A percentile compares a stretch with the other conserved stretches of the same genome.
These are phyloP conservation scores for Trichoderma pleuroti DNA, from an alignment of 2,329 filamentous ascomycete genomes.

Conservation along the genomic window DNA sequence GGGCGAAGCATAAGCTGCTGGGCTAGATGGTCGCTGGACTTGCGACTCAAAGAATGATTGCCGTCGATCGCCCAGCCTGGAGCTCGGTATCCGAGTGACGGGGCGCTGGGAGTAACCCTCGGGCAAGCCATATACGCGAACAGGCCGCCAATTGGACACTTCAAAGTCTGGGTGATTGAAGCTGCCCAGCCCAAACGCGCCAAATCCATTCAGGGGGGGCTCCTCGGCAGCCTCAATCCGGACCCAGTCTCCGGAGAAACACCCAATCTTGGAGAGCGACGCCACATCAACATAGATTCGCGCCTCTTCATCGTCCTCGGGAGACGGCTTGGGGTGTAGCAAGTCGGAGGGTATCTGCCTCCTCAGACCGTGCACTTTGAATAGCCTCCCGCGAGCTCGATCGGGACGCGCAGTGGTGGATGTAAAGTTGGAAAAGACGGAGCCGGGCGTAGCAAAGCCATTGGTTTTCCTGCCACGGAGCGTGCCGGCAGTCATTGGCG, in stretches of 20 bases:
- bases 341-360: slow-evolving; percentile 69
- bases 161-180: slow-evolving; percentile 55
- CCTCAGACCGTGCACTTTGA: slow-evolving; percentile 77
- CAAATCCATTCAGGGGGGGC: slow-evolving; percentile 64
- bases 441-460: slow-evolving; percentile 77
- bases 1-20: slow-evolving; percentile 74
- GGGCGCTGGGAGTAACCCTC: slow-evolving; percentile 65
- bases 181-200: slow-evolving; percentile 63
- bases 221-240: slow-evolving; percentile 74
- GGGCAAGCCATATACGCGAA: slow-evolving; percentile 83
- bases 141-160: slow-evolving; percentile 69
- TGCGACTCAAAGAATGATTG: slow-evolving; percentile 67
- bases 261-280: slow-evolving; percentile 82
- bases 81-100: slow-evolving; percentile 58
- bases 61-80: slow-evolving; percentile 49
- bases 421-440: slow-evolving; percentile 85
- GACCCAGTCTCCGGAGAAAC: slow-evolving; percentile 97
- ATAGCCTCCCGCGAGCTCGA: slow-evolving; percentile 70
- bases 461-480: slow-evolving; percentile 60
- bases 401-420: slow-evolving; percentile 75
- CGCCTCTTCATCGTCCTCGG: slow-evolving; percentile 80
- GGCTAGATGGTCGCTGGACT: slow-evolving; percentile 56
- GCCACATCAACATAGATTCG: slow-evolving; percentile 88
- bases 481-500: slow-evolving; percentile 67
- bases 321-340: slow-evolving; percentile 75